A percentile compares a stretch with the other conserved stretches of the same genome.
Evolutionary conservation across 208 protist species (phyloP).

Genomic region (Acanthamoeba healyi): DNA sequence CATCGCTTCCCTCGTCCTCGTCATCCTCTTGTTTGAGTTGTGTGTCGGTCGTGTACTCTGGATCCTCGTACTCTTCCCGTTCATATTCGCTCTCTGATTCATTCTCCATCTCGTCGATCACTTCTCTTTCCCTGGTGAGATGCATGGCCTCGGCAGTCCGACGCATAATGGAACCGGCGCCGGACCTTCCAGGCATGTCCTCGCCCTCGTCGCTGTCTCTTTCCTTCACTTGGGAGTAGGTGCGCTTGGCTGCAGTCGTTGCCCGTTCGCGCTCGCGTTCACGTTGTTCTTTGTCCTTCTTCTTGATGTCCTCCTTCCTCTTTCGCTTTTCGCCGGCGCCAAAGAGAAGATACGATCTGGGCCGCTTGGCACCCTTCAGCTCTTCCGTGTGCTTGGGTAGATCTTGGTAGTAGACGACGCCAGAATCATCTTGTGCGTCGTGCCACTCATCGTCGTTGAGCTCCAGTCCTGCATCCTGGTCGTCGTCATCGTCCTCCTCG

Average conservation of each 20-base stretch:
- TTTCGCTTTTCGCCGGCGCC: constrained; percentile 14
- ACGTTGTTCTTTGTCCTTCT: background rate
- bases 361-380: background rate
- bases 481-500: background rate
- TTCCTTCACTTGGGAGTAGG: too few species aligned
- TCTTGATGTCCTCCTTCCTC: constrained; percentile 21
- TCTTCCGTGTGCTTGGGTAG: background rate
- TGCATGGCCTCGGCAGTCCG: too few species aligned
- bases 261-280: background rate
- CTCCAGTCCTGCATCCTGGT: background rate
- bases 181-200: too few species aligned
- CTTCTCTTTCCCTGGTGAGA: too few species aligned
- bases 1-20: background rate
- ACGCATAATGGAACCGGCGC: too few species aligned
- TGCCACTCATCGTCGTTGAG: background rate
- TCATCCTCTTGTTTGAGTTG: background rate
- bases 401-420: too few species aligned
- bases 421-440: background rate
- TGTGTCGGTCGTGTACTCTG: too few species aligned
- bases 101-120: background rate
- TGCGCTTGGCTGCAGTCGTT: too few species aligned
- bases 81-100: constrained; percentile 20
- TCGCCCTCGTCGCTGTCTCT: background rate
- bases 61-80: constrained; percentile 18
- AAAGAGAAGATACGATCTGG: background rate